Evolutionary conservation across 768 basidiomycete species (phyloP), one percentile per base, ranked within the genome.

Genomic region (Sporobolomyces phaffii): DNA sequence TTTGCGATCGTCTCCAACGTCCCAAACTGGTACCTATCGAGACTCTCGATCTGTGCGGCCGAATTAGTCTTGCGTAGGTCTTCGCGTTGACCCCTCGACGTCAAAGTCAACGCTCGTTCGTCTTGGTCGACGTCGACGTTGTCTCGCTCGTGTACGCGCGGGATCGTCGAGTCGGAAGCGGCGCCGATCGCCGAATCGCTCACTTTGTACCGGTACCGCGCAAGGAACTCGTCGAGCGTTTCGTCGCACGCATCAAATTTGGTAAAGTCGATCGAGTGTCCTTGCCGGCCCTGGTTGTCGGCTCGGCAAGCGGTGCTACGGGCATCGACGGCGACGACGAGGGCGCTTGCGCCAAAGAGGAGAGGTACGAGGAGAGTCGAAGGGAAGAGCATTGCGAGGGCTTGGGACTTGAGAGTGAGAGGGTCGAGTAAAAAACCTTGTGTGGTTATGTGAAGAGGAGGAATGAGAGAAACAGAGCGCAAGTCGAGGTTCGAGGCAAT

Each of bases 101-200:
- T 29, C 20, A 61, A 28, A 17, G n/a, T 33, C 28, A 61, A 45
- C 17, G 50, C 29, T 4, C 60, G n/a, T n/a, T n/a, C n/a, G n/a
- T n/a, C 60, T 26, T 60, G n/a, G 47, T 49, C 59, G 26, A 60
- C 50, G 34, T 60, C 47, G 36, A 60, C 59, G 59, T 60, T 60
- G 15, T 5, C 5, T 33, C 34, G 31, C 31, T 52, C 51, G 51
- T 33, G 34, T 13, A 10, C 5, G 10, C 22, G 51, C 9, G 51
- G 51, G 51, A 52, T n/a, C 4, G 31, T 7, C 22, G n/a, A n/a
- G n/a, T 18, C 34, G 8, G 29, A 4, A n/a, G 8, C 24, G 13
- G 9, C 51, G 11, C 51, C 51, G 31, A 52, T 33, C 14, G 51
- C 34, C 29, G 7, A 52, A 20, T 52, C 22, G n/a, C 51, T 36